Percentiles rank a stretch among this genome's conserved stretches.
Evolutionary conservation across 768 basidiomycete genomes (phyloP).

Genomic region (Suillus lakei): DNA sequence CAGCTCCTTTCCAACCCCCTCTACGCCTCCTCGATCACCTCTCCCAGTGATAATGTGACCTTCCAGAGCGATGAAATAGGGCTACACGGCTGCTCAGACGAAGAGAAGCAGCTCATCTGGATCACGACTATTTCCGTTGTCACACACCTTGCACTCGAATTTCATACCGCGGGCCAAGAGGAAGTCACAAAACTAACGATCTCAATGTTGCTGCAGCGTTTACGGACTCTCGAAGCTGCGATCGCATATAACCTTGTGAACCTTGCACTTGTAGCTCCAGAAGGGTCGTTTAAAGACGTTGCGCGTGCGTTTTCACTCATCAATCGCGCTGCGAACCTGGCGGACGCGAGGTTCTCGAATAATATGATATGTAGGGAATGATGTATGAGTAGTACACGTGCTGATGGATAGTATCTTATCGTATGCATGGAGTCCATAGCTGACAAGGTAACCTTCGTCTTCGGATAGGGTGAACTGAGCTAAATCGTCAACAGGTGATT

Average conservation of each 20-base stretch:
- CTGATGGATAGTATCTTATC: conserved; percentile 47
- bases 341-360: conserved; percentile 87
- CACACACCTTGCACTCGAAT: conserved; percentile 85
- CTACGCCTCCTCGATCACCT: conserved; percentile 32
- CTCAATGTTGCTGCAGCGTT: conserved; percentile 89
- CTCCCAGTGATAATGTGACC: conserved; percentile 51
- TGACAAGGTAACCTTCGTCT: conserved; percentile 62
- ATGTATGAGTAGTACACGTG: neutral
- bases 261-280: conserved; percentile 79
- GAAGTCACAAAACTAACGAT: conserved; percentile 90
- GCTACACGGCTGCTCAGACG: conserved; percentile 72
- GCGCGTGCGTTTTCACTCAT: conserved; percentile 84
- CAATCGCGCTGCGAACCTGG: conserved; percentile 84
- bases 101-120: conserved; percentile 81
- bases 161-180: conserved; percentile 57
- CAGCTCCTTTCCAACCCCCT: conserved; percentile 48
- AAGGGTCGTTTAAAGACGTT: conserved; percentile 80
- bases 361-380: conserved; percentile 66
- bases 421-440: conserved; percentile 86
- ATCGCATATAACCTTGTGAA: conserved; percentile 93
- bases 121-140: conserved; percentile 94
- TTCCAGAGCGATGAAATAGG: conserved; percentile 65
- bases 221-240: conserved; percentile 86
- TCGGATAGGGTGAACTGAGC: neutral
- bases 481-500: conserved; percentile 63